Evolutionary conservation across 164 flowering plant species (phyloP).

Genomic region (Magnolia kwangsiensis): DNA sequence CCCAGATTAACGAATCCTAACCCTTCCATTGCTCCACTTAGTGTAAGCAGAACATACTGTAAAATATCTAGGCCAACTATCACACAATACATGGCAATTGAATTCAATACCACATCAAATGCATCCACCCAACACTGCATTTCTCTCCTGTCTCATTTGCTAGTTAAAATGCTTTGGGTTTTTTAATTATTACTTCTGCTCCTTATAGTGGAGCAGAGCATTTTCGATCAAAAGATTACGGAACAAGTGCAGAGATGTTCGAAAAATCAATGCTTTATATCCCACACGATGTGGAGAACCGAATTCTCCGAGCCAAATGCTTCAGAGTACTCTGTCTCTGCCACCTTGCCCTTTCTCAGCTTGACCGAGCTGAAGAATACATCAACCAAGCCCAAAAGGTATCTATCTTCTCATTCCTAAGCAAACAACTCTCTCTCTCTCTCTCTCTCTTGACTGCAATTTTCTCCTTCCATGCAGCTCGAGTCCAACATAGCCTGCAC

Average conservation of each 20-base stretch:
- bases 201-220: slow-evolving; percentile 69
- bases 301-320: slow-evolving; percentile 73
- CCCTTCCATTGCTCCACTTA: no score
- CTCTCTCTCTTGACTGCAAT: neutral
- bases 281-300: slow-evolving; percentile 54
- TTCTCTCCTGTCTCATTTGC: no score
- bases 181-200: neutral
- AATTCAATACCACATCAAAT: no score
- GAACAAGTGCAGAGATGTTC: slow-evolving; percentile 74
- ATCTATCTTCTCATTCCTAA: neutral
- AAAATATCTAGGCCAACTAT: no score
- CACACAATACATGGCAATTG: no score
- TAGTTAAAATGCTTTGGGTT: neutral
- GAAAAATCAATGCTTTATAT: slow-evolving; percentile 92
- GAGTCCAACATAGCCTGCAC: slow-evolving; percentile 73
- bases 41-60: no score
- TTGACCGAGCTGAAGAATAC: slow-evolving; percentile 88
- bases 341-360: slow-evolving; percentile 72
- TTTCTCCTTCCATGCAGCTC: slow-evolving; percentile 48
- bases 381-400: slow-evolving; percentile 90
- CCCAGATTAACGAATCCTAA: no score
- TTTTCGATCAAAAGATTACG: slow-evolving; percentile 68
- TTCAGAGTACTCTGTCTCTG: slow-evolving; percentile 87
- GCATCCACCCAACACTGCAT: no score
- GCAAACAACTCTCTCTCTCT: neutral